Base-by-base conservation (phyloP, 352 stramenopile genomes). In the Globisporangium okanoganense region DNA sequence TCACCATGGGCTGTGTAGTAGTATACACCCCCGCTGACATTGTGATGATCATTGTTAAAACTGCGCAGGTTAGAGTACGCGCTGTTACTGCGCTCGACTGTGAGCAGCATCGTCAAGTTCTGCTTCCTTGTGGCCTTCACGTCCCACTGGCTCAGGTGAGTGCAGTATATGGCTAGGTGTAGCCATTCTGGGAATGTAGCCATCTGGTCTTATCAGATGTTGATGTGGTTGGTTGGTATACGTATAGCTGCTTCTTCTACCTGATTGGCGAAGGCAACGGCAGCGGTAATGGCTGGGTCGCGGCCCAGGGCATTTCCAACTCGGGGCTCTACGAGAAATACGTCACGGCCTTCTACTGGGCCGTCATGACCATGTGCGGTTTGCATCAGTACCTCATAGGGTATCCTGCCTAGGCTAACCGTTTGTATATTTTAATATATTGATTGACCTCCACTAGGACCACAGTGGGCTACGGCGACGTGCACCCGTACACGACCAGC, bases 331-430 rank as follows among this genome's bases (percentile, higher is more conserved):
- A 61, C 3, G 70, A 58, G 3, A 71, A 58, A 47, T 91, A 91
- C 54, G 64, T 90, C 43, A 77, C 82, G 5, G 72, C 82, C 22
- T 67, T 91, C 56, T 91, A 91, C 50, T 84, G 82, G 61, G 63
- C 82, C 12, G 73, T 91, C 62, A 87, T 87, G 72, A 89, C 82
- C 40, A 68, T 91, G 79, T 89, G 71, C 48, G 78, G 4, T n/a
- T 31, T 49, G 43, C 40, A 22, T 22, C 12, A 18, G 10, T 29
- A 29, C 2, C n/a, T 9, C n/a, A n/a, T n/a, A n/a, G n/a, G n/a
- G n/a, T n/a, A n/a, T n/a, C n/a, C n/a, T n/a, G n/a, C n/a, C n/a
- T n/a, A n/a, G n/a, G n/a, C n/a, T n/a, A n/a, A n/a, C n/a, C n/a
- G n/a, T n/a, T n/a, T n/a, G n/a, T n/a, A n/a, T n/a, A n/a, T n/a